These are phyloP conservation scores for Fusarium continuum DNA, from an alignment of 2,329 filamentous ascomycete species.

Conservation along the genomic window DNA sequence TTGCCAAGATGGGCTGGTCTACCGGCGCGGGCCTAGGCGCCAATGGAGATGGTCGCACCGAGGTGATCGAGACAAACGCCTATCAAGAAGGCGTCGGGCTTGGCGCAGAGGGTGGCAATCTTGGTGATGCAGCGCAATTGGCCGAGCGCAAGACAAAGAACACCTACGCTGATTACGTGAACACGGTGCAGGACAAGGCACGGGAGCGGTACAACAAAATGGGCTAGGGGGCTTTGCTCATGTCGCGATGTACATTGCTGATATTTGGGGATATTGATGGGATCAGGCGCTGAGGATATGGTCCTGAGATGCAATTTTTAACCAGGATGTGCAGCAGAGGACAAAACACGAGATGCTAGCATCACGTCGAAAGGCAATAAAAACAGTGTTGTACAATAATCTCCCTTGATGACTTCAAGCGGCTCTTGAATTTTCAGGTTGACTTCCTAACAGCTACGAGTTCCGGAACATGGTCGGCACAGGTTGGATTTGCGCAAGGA, in stretches of 20 bases:
- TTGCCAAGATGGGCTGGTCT: constrained; percentile 79
- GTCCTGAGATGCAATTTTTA: not conserved
- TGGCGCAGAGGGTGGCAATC: constrained; percentile 73
- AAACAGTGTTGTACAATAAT: no score
- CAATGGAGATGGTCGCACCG: constrained; percentile 68
- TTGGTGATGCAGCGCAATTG: constrained; percentile 73
- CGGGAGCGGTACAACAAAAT: constrained; percentile 71
- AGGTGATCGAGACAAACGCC: constrained; percentile 70
- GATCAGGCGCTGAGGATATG: constrained; percentile 7
- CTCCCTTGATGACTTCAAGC: not conserved
- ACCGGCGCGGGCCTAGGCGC: constrained; percentile 72
- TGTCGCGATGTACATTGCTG: not conserved
- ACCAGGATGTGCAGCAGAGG: not conserved
- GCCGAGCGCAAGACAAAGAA: constrained; percentile 69
- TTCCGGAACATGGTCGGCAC: no score
- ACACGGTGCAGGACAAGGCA: constrained; percentile 71
- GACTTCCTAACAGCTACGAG: no score
- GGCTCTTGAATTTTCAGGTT: not conserved
- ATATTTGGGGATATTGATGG: constrained; percentile 1
- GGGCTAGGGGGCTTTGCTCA: constrained; percentile 32
- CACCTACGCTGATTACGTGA: constrained; percentile 69
- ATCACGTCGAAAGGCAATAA: not conserved
- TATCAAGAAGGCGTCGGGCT: constrained; percentile 76
- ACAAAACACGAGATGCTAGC: not conserved
- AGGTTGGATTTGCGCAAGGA: no score